Conservation (phyloP, 805 yeast species). For the Ogataea ramenticola region DNA sequence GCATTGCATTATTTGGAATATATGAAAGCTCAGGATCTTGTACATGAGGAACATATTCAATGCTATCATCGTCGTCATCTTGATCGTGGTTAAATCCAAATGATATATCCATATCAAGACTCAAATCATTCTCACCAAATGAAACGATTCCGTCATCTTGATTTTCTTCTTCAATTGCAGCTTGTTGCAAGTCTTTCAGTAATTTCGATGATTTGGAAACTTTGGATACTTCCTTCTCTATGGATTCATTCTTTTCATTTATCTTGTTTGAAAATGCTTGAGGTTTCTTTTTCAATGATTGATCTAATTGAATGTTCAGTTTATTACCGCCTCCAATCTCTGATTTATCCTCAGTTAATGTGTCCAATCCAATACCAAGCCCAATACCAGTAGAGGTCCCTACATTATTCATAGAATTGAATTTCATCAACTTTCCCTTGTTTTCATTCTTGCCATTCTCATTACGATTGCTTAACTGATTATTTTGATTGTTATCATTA, state of each 20-base stretch:
- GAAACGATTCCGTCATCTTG: neutral
- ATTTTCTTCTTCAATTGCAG: neutral
- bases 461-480: neutral
- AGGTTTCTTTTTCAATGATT: neutral
- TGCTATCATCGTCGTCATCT: conserved; percentile 23
- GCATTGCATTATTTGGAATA: conserved; percentile 38
- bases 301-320: neutral
- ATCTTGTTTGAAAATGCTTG: too few species aligned
- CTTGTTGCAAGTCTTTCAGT: neutral
- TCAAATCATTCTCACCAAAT: neutral
- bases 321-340: neutral
- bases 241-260: neutral
- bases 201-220: neutral
- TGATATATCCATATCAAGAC: neutral
- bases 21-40: conserved; percentile 31
- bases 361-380: neutral
- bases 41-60: conserved; percentile 41
- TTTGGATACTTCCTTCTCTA: neutral
- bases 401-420: neutral
- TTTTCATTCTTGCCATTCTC: neutral
- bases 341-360: neutral
- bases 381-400: neutral
- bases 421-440: neutral
- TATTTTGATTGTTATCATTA: neutral
- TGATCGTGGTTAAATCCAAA: conserved; percentile 4